A percentile compares a stretch with the other conserved stretches of the same genome.
phyloP scores from a whole-genome alignment of 2,329 filamentous ascomycete species.

The Trichophaea hybrida region DNA sequence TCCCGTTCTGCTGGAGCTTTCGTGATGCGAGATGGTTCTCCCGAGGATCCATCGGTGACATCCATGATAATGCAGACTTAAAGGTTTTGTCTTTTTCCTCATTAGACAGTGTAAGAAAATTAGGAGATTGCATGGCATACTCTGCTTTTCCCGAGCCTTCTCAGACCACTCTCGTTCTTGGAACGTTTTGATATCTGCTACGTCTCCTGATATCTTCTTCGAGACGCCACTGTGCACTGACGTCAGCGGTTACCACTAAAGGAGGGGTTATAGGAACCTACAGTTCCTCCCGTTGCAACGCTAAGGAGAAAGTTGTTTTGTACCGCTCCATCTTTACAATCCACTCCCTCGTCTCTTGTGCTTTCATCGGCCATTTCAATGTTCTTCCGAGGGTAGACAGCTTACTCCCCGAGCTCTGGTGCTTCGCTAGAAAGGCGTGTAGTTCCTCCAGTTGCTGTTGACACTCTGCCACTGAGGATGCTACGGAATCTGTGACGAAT shows the following conservation, averaged over 20 bases:
- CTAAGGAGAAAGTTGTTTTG: slow-evolving; percentile 13
- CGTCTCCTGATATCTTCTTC: not conserved
- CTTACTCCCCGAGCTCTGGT: not conserved
- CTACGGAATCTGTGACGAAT: not conserved
- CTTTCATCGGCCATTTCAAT: slow-evolving; percentile 16
- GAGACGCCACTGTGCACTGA: not conserved
- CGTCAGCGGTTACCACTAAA: not conserved
- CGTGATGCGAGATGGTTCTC: not conserved
- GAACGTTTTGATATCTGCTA: not conserved
- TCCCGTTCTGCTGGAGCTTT: not conserved
- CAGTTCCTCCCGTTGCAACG: slow-evolving; percentile 4
- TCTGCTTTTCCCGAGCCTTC: not conserved
- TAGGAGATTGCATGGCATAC: not conserved
- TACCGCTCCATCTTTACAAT: slow-evolving; percentile 11
- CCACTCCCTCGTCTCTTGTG: slow-evolving; percentile 10
- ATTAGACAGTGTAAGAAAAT: too few relatives aligned
- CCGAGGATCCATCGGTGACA: not conserved
- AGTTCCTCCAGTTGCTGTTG: not conserved
- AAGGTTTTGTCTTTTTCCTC: not conserved
- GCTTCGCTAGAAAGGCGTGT: not conserved
- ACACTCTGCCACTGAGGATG: not conserved
- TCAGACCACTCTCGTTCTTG: not conserved
- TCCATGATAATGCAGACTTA: not conserved
- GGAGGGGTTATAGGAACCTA: not conserved
- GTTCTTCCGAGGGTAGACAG: slow-evolving; percentile 1